These are phyloP conservation scores for Trypanosoma cruzi DNA, from an alignment of 208 protist species.

Conservation along the genomic window DNA sequence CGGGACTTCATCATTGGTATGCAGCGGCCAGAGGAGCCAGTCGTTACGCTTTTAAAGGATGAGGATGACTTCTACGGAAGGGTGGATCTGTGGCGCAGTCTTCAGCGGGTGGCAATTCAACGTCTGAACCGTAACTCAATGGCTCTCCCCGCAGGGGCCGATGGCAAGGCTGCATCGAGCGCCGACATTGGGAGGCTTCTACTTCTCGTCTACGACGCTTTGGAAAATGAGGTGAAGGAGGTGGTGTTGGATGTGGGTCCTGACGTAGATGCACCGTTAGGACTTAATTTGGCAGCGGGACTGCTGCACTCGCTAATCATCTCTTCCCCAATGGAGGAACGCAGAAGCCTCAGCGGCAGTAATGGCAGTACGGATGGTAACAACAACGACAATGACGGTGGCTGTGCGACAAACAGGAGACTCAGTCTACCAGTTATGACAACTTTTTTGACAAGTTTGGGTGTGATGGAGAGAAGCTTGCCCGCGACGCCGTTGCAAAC, in stretches of 20 bases:
- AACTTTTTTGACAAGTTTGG: not conserved
- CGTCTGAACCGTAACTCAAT: constrained; percentile 26
- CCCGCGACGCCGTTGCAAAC: not conserved
- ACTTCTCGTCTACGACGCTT: constrained; percentile 77
- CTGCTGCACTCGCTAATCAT: constrained; percentile 69
- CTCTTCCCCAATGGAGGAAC: not conserved
- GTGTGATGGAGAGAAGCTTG: not conserved
- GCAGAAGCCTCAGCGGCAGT: not conserved
- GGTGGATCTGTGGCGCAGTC: constrained; percentile 59
- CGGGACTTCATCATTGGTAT: constrained; percentile 89
- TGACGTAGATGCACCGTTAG: constrained; percentile 51
- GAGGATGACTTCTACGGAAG: constrained; percentile 69
- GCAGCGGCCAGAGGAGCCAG: constrained; percentile 60
- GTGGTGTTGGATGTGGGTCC: constrained; percentile 68
- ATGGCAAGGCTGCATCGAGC: not conserved
- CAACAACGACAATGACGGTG: not conserved
- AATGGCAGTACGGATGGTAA: not conserved
- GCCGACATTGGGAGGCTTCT: constrained; percentile 51
- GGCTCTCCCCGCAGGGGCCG: not conserved
- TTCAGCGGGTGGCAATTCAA: constrained; percentile 43
- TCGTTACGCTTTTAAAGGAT: constrained; percentile 63
- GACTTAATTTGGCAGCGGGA: constrained; percentile 69
- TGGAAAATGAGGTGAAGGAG: constrained; percentile 68
- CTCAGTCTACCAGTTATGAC: constrained; percentile 6
- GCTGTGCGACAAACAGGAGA: too few relatives aligned